Base-by-base conservation (phyloP, 257 asterid genomes). In the Cruciata laevipes region DNA sequence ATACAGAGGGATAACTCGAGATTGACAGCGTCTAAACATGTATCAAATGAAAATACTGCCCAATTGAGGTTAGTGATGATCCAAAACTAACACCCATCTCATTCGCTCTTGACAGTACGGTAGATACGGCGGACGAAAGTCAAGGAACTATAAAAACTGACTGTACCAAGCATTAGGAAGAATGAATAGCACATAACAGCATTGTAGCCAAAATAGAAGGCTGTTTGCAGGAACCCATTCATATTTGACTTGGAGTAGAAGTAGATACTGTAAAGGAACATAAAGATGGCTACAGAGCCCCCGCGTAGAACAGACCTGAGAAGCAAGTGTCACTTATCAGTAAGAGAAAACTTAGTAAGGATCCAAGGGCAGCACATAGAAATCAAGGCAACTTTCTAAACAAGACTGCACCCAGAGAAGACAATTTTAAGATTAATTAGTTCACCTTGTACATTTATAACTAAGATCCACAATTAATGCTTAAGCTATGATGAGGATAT, bases 291-390 rank as follows among this genome's bases (percentile, higher is more conserved):
- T 2, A 89, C 82, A 27, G 97, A 82, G n/a, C 98, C 96, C 1
- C 98, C 96, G 0, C 94, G 81, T 57, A 86, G 64, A 3, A 92
- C 60, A 37, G 97, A 87, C 87, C 97, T 92, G 95, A 73, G 75
- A 57, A 74, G 33, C 37, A 70, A 61, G 66, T 33, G 64, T 35
- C 61, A 10, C 40, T 33, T 42, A 66, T 66, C 59, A 61, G 55
- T 61, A 40, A 40, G 30, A 63, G 49, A 73, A 3, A 27, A 3
- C 18, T 13, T 38, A 38, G 11, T 10, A 44, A 42, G 51, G 16
- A 17, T 33, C 60, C 42, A 67, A 49, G 65, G 57, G 52, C 14
- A 38, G 24, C 62, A 38, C 38, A 53, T 53, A 31, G 47, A 37
- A 63, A 52, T 5, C 32, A 69, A 1, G 12, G 63, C 21, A 52